Percentiles rank a stretch among this genome's conserved stretches.
phyloP scores from a whole-genome alignment of 2,329 filamentous ascomycete genomes.

The Diplodia intermedia region DNA sequence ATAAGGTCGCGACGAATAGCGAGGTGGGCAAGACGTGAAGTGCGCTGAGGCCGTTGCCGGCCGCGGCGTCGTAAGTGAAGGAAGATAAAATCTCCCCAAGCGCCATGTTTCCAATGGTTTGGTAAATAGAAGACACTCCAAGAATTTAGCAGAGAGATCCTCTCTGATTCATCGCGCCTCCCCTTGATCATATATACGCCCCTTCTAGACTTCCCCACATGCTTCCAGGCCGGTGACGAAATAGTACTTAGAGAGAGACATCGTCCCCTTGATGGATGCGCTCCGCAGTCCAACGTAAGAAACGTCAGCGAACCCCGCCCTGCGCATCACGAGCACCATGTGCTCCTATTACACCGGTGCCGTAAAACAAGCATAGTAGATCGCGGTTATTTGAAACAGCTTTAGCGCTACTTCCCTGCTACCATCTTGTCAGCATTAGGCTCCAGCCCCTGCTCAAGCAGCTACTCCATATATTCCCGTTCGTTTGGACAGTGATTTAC shows the following conservation, averaged over 20 bases:
- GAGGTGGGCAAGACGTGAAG: neutral
- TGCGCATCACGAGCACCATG: neutral
- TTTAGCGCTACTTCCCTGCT: neutral
- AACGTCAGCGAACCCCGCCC: neutral
- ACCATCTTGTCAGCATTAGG: neutral
- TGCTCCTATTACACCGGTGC: neutral
- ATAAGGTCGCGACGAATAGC: neutral
- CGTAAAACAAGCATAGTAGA: neutral
- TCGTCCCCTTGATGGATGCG: neutral
- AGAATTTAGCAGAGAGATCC: neutral
- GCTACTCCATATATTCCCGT: no score
- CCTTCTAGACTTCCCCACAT: neutral
- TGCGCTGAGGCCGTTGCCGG: neutral
- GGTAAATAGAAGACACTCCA: neutral
- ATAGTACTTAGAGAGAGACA: neutral
- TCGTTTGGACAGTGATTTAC: no score
- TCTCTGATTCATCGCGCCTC: neutral
- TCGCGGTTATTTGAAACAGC: neutral
- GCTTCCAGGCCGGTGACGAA: neutral
- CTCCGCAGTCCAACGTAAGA: neutral
- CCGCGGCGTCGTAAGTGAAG: neutral
- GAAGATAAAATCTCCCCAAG: neutral
- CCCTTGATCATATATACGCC: neutral
- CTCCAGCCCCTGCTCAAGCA: no score
- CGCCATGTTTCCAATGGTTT: neutral